A percentile compares a stretch with the other conserved stretches of the same genome.
phyloP scores from a whole-genome alignment of 495 filamentous ascomycete genomes.

The Talaromyces adpressus region DNA sequence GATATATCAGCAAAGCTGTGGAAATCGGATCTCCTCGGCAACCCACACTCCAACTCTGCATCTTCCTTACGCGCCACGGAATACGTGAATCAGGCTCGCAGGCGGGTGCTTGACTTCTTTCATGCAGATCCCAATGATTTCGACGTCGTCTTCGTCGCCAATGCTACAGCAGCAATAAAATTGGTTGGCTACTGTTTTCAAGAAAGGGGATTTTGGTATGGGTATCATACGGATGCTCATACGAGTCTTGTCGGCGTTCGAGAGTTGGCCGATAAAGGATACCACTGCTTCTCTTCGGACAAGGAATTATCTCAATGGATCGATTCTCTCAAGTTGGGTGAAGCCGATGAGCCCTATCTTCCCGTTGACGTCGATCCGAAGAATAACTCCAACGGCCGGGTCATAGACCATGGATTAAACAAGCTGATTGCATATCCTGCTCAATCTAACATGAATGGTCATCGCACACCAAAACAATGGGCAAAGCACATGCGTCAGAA shows the following conservation, averaged over 20 bases:
- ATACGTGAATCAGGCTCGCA: constrained; percentile 52
- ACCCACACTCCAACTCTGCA: constrained; percentile 66
- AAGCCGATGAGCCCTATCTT: neutral
- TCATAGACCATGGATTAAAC: constrained; percentile 18
- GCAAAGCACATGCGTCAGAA: constrained; percentile 41
- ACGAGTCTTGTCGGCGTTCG: constrained; percentile 67
- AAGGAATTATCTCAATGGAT: constrained; percentile 64
- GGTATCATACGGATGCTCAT: constrained; percentile 68
- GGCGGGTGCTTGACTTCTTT: constrained; percentile 53
- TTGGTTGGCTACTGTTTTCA: constrained; percentile 61
- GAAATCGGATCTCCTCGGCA: constrained; percentile 56
- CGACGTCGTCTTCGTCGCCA: constrained; percentile 62
- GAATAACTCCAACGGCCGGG: neutral
- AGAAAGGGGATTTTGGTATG: constrained; percentile 55
- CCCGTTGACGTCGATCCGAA: constrained; percentile 16
- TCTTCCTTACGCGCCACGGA: constrained; percentile 57
- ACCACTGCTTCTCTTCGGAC: constrained; percentile 57
- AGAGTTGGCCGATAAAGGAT: constrained; percentile 48
- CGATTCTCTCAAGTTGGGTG: constrained; percentile 6
- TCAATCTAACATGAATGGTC: constrained; percentile 74
- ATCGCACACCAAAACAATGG: constrained; percentile 59
- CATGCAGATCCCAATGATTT: constrained; percentile 55
- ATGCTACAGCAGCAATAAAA: constrained; percentile 64
- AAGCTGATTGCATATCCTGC: constrained; percentile 70
- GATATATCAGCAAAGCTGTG: constrained; percentile 52